A percentile compares a stretch with the other conserved stretches of the same genome.
These are phyloP conservation scores for Trypanosomatidae sp. DNA, from an alignment of 208 protist species.

Conservation along the genomic window DNA sequence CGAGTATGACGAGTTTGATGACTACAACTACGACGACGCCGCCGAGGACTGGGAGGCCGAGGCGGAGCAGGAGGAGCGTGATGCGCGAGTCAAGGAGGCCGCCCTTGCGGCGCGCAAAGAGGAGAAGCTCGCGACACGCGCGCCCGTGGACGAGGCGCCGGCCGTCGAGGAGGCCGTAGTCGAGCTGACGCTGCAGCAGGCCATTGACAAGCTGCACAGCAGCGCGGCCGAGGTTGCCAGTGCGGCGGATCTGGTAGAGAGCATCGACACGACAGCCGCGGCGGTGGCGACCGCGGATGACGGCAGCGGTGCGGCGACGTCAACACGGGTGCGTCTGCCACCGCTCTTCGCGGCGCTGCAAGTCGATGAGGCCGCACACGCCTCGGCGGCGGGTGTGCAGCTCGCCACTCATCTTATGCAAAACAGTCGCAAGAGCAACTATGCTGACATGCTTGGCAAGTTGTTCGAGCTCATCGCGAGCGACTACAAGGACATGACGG, in stretches of 20 bases:
- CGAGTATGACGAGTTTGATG: slow-evolving; percentile 21
- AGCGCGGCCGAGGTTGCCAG: slow-evolving; percentile 41
- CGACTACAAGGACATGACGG: slow-evolving; percentile 19
- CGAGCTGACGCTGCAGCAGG: neutral
- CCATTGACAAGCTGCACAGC: slow-evolving; percentile 17
- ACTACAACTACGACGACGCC: slow-evolving; percentile 47
- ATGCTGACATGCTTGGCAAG: slow-evolving; percentile 23
- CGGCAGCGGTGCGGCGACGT: no score
- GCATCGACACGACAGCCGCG: no score
- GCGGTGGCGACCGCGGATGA: slow-evolving; percentile 12
- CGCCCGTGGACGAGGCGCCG: slow-evolving; percentile 20
- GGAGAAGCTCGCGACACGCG: slow-evolving; percentile 53
- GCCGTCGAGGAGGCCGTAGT: slow-evolving; percentile 3
- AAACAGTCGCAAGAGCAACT: slow-evolving; percentile 19
- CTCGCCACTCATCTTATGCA: slow-evolving; percentile 43
- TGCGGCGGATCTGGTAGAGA: no score
- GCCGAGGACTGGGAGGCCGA: slow-evolving; percentile 81
- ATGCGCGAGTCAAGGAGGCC: slow-evolving; percentile 28
- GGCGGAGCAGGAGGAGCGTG: slow-evolving; percentile 39
- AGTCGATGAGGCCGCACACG: no score
- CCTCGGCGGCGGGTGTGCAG: slow-evolving; percentile 18
- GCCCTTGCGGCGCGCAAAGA: slow-evolving; percentile 23
- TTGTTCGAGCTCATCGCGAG: slow-evolving; percentile 31
- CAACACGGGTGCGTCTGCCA: no score
- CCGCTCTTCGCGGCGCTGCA: no score